Conservation (phyloP, 106 monocot genomes). For the Allium sativum region DNA sequence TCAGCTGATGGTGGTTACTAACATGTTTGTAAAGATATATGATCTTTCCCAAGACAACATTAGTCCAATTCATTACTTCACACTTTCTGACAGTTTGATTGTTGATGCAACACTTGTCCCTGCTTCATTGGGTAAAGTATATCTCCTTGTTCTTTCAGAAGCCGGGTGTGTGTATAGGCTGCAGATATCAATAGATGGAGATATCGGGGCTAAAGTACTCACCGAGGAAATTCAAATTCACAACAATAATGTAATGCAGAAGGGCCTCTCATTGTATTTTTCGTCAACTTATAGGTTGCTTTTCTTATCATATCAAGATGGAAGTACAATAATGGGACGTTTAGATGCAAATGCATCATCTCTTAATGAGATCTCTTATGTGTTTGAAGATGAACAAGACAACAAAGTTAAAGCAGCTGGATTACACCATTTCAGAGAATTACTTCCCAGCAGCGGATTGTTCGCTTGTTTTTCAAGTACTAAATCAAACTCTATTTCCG, state of each 20-base stretch:
- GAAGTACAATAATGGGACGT: slow-evolving; percentile 60
- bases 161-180: slow-evolving; percentile 54
- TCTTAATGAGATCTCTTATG: slow-evolving; percentile 45
- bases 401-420: slow-evolving; percentile 56
- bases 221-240: slow-evolving; percentile 49
- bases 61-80: slow-evolving; percentile 92
- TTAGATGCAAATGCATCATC: slow-evolving; percentile 48
- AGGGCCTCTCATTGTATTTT: slow-evolving; percentile 70
- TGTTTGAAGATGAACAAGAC: slow-evolving; percentile 72
- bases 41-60: slow-evolving; percentile 96
- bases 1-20: slow-evolving; percentile 85
- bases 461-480: slow-evolving; percentile 64
- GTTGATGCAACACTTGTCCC: slow-evolving; percentile 81
- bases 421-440: slow-evolving; percentile 84
- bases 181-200: slow-evolving; percentile 63
- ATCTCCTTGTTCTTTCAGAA: slow-evolving; percentile 84
- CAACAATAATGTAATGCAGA: slow-evolving; percentile 23
- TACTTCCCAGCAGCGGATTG: slow-evolving; percentile 61
- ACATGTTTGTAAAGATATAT: slow-evolving; percentile 97
- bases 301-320: slow-evolving; percentile 89
- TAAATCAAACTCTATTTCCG: slow-evolving; percentile 61
- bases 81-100: slow-evolving; percentile 62
- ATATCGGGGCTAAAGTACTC: slow-evolving; percentile 71
- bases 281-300: slow-evolving; percentile 69
- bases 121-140: slow-evolving; percentile 69